Evolutionary conservation across 768 basidiomycete species (phyloP).

Genomic region (Suillus spraguei): DNA sequence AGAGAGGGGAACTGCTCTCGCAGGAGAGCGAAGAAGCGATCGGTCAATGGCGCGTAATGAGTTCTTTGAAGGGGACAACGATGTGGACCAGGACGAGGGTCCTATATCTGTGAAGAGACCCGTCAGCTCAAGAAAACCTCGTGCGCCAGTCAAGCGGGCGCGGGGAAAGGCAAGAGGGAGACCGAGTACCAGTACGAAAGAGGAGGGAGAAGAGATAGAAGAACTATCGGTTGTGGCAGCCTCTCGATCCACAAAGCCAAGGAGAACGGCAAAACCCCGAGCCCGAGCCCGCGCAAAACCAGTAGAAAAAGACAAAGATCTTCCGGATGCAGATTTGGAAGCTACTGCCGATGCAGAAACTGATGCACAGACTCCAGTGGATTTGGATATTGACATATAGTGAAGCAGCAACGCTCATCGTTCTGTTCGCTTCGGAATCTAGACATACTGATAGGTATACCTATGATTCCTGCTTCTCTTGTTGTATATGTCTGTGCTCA

Average conservation of each 20-base stretch:
- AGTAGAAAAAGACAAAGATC: slow-evolving; percentile 30
- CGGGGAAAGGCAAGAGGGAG: slow-evolving; percentile 38
- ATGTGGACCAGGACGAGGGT: slow-evolving; percentile 53
- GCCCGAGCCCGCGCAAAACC: slow-evolving; percentile 24
- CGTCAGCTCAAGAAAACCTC: slow-evolving; percentile 19
- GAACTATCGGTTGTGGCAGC: slow-evolving; percentile 28
- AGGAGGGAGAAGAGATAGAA: slow-evolving; percentile 42
- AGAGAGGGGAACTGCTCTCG: slow-evolving; percentile 57
- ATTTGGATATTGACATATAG: slow-evolving; percentile 37
- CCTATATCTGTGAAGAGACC: slow-evolving; percentile 35
- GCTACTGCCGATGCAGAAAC: slow-evolving; percentile 32
- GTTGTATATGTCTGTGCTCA: neutral
- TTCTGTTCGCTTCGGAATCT: slow-evolving; percentile 32
- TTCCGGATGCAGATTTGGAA: slow-evolving; percentile 34
- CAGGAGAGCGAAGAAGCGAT: slow-evolving; percentile 56
- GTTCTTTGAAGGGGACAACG: slow-evolving; percentile 72
- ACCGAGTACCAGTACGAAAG: slow-evolving; percentile 29
- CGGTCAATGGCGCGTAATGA: slow-evolving; percentile 61
- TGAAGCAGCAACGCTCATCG: slow-evolving; percentile 54
- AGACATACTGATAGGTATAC: neutral
- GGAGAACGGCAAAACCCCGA: slow-evolving; percentile 29
- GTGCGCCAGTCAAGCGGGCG: slow-evolving; percentile 28
- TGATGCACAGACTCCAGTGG: slow-evolving; percentile 40
- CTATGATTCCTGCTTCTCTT: neutral
- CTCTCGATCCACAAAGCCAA: slow-evolving; percentile 35